Base-by-base conservation (phyloP, 1,284 basidiomycete species). In the Sporisorium iseilematis-ciliati region DNA sequence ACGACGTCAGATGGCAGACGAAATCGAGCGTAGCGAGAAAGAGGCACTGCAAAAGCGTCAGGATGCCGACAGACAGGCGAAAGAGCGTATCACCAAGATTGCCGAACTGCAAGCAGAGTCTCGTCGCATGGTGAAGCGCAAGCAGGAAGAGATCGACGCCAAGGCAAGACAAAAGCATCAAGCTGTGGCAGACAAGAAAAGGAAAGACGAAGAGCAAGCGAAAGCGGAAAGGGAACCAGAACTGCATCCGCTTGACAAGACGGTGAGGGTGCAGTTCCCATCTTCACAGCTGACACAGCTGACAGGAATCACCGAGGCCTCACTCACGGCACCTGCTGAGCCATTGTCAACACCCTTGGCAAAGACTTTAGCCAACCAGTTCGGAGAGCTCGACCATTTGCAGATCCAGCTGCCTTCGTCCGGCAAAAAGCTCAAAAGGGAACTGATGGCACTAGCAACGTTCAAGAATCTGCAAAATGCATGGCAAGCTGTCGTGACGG, bases 11-110 rank as follows among this genome's bases (percentile, higher is more conserved):
- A 88, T 95, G 81, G 89, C 95, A 12, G 91, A 93, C 65, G 95
- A 95, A 71, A 88, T 97, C 18, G 92, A 94, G 79, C 91, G 91
- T 68, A 88, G 92, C 25, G 95, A 97, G 55, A 91, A 90, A 48
- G 89, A 90, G 67, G 88, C 89, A 73, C 87, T 88, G 72, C 89
- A 90, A 78, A 89, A 90, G 81, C 86, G 87, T 11, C 87, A 87
- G 35, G 86, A 88, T 50, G 89, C 88, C 81, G 62, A 57, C 18
- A 31, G 26, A 18, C 26, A 40, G 10, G 54, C 55, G n/a, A 61
- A 66, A 14, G 57, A 66, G 16, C 51, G 74, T 7, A 25, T 57
- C 1, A 29, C 42, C 20, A 66, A 63, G 64, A 77, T 76, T 21
- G 60, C 45, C 1, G 57, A 70, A 20, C 40, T 76, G 33, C 74